Percentiles rank a stretch among this genome's conserved stretches.
phyloP scores from a whole-genome alignment of 345 rosid genomes.

The Nasturtium officinale region DNA sequence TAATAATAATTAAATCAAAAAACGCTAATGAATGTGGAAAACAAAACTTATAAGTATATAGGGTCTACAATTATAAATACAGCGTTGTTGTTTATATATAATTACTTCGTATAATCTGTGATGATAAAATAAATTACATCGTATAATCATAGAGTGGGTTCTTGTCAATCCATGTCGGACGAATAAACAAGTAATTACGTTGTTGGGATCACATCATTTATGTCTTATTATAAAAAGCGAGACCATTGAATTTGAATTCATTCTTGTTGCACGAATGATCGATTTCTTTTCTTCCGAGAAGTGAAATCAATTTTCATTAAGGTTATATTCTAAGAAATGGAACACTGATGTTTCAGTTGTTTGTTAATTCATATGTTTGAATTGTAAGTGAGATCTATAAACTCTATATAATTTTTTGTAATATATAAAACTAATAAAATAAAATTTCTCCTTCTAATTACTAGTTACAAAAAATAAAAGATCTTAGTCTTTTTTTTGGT shows the following conservation, averaged over 20 bases:
- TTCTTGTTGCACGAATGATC: conserved; percentile 33
- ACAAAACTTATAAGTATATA: background rate
- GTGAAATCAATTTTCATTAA: background rate
- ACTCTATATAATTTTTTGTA: too few species aligned
- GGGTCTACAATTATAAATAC: conserved; percentile 3
- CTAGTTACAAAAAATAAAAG: background rate
- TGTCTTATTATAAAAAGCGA: conserved; percentile 30
- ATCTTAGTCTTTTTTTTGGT: background rate
- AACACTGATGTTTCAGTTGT: background rate
- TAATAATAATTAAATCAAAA: too few species aligned
- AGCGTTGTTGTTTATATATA: background rate
- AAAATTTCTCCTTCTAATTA: background rate
- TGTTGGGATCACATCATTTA: conserved; percentile 29
- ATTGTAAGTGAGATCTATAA: background rate
- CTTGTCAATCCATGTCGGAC: conserved; percentile 37
- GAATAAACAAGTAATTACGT: conserved; percentile 21
- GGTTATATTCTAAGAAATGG: background rate
- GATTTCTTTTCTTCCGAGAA: background rate
- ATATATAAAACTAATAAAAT: background rate
- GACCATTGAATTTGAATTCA: conserved; percentile 27
- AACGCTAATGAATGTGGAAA: background rate
- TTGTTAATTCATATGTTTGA: background rate
- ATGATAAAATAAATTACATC: conserved; percentile 8
- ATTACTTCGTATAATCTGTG: conserved; percentile 1
- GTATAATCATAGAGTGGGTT: conserved; percentile 35